phyloP scores from a whole-genome alignment of 164 flowering plant species.

The Buxus sempervirens region DNA sequence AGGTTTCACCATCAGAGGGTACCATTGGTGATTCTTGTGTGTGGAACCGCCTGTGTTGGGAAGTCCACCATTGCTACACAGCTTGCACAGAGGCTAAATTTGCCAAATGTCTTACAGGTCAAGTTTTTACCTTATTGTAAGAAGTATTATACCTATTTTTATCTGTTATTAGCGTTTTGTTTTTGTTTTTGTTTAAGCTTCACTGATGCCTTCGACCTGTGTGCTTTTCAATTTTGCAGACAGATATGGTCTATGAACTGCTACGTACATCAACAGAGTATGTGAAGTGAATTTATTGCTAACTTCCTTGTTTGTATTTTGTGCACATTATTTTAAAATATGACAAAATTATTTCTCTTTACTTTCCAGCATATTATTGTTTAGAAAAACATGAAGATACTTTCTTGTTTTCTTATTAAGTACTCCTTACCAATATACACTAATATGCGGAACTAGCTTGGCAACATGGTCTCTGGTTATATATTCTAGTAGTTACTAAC shows the following conservation, averaged over 20 bases:
- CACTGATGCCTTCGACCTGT: slow-evolving; percentile 11
- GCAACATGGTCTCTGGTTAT: too few relatives aligned
- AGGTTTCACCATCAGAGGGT: slow-evolving; percentile 99
- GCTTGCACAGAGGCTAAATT: slow-evolving; percentile 92
- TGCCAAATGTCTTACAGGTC: slow-evolving; percentile 98
- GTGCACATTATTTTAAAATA: too few relatives aligned
- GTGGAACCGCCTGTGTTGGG: slow-evolving; percentile 98
- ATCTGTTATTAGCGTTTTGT: not conserved
- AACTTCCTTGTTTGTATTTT: not conserved
- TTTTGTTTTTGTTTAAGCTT: not conserved
- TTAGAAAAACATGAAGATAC: not conserved
- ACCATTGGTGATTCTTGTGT: slow-evolving; percentile 91
- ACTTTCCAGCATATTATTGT: not conserved
- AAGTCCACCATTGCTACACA: slow-evolving; percentile 99
- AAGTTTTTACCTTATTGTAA: slow-evolving; percentile 2
- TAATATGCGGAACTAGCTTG: too few relatives aligned
- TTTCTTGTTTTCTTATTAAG: not conserved
- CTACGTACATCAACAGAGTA: slow-evolving; percentile 97
- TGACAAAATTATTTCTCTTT: not conserved
- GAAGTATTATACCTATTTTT: not conserved
- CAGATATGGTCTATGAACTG: slow-evolving; percentile 98
- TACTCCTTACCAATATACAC: too few relatives aligned
- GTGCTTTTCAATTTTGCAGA: slow-evolving; percentile 45
- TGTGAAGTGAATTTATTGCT: slow-evolving; percentile 20
- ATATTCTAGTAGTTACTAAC: too few relatives aligned